Conservation (phyloP, 2,329 filamentous ascomycete genomes). For the Corynespora cassiicola region DNA sequence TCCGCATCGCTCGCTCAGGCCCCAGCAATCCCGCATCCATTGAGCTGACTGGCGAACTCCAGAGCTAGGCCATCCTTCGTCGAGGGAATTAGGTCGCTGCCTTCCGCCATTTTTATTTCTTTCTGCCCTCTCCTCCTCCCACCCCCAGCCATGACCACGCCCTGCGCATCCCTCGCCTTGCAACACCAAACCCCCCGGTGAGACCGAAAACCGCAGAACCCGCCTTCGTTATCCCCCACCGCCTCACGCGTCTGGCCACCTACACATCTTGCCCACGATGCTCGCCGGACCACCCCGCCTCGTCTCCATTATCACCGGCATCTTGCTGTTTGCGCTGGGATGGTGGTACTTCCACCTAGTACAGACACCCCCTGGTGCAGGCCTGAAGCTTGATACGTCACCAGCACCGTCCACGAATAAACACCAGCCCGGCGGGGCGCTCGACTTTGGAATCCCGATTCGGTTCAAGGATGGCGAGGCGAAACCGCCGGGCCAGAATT, state of each 20-base stretch:
- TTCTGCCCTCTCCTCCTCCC: no score
- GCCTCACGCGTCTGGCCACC: neutral
- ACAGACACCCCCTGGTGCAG: constrained; percentile 12
- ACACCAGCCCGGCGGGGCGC: constrained; percentile 26
- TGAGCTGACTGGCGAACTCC: no score
- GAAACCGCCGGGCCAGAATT: constrained; percentile 44
- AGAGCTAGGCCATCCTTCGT: no score
- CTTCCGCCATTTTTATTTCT: no score
- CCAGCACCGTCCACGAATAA: constrained; percentile 17
- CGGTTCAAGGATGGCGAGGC: constrained; percentile 34
- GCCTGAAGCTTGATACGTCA: constrained; percentile 20
- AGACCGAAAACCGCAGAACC: neutral
- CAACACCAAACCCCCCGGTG: neutral
- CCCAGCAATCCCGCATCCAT: no score
- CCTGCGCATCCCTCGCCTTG: no score
- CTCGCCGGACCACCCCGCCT: constrained; percentile 43
- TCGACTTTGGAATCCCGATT: constrained; percentile 44
- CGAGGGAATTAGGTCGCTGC: no score
- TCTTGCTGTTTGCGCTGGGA: constrained; percentile 30
- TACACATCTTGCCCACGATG: no score
- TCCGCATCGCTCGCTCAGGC: no score
- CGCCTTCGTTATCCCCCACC: neutral
- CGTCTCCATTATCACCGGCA: constrained; percentile 32
- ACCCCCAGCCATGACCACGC: no score
- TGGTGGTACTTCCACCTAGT: constrained; percentile 38